Evolutionary conservation across 169 alveolate species (phyloP), one percentile per base, ranked within the genome.

Genomic region (Plasmodium gonderi): DNA sequence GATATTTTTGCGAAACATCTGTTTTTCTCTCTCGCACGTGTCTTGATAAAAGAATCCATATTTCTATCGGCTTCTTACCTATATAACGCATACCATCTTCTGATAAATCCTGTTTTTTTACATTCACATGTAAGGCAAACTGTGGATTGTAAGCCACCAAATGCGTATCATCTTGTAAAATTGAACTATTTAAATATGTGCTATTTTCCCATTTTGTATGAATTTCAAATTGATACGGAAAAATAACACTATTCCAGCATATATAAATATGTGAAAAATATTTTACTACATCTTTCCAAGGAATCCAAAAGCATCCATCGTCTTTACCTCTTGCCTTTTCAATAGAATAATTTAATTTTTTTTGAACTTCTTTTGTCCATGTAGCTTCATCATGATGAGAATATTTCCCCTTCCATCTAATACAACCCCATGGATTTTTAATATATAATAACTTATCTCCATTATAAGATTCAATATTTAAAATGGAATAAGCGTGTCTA

Each of bases 341-440:
- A 44, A 78, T 4, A 76, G 92, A 90, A 90, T 94, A 90, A 14
- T 80, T 90, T 38, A 95, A 79, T 38, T 83, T 51, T 33, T 77
- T 85, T 64, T 92, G 92, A 20, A 96, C 65, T 45, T 94, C 91
- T 40, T 51, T 91, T 47, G 94, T 92, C 97, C 97, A 94, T 9
- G 95, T 91, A 38, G 38, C 77, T 6, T 31, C 83, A 79, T 96
- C 98, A 47, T 79, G 54, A 29, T 96, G 96, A 4, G 98, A 95
- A 82, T 95, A 96, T 49, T 91, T 93, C 12, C 98, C 98, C 68
- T 95, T 97, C 98, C 98, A 98, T 17, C 98, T 91, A 51, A 97
- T 95, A 69, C 96, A 95, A 20, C 99, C 99, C 99, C 99, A 98
- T 1, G 99, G 99, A 67, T 98, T 98, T 79, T 97, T 97, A 20